Conservation (phyloP, 768 basidiomycete genomes). For the Collybiopsis luxurians region DNA sequence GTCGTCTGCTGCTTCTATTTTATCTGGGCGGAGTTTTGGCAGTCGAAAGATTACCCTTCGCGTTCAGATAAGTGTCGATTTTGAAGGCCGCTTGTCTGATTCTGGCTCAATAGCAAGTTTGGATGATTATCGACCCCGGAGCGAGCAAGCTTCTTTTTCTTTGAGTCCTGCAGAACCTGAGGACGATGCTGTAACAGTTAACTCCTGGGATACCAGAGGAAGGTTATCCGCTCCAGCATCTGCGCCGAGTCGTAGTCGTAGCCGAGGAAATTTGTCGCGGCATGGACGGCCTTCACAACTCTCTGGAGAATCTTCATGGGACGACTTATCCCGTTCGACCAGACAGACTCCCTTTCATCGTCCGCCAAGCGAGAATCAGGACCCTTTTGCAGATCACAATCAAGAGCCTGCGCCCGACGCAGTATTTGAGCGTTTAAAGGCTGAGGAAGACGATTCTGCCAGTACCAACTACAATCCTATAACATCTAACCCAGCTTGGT, state of each 20-base stretch:
- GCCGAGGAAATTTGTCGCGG: not conserved
- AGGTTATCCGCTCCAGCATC: not conserved
- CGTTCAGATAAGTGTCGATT: conserved; percentile 79
- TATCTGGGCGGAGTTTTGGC: conserved; percentile 68
- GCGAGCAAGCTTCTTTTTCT: conserved; percentile 54
- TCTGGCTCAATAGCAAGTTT: conserved; percentile 78
- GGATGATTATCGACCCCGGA: conserved; percentile 65
- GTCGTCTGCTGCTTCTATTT: conserved; percentile 71
- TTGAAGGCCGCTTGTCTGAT: conserved; percentile 90
- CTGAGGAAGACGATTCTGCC: conserved; percentile 45
- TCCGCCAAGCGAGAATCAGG: conserved; percentile 9
- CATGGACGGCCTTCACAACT: conserved; percentile 9
- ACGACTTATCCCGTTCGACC: conserved; percentile 12
- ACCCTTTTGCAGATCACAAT: conserved; percentile 29
- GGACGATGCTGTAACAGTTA: conserved; percentile 75
- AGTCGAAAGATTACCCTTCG: conserved; percentile 72
- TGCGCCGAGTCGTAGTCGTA: not conserved
- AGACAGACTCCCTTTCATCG: not conserved
- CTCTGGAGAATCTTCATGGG: conserved; percentile 17
- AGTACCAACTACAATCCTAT: conserved; percentile 42
- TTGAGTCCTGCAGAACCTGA: conserved; percentile 50
- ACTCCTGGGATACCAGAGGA: conserved; percentile 56
- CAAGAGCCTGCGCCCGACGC: conserved; percentile 30
- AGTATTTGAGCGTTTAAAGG: conserved; percentile 56
- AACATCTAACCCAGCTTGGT: conserved; percentile 67